phyloP scores from a whole-genome alignment of 1,139 yeast genomes.

The Eremothecium gossypii region DNA sequence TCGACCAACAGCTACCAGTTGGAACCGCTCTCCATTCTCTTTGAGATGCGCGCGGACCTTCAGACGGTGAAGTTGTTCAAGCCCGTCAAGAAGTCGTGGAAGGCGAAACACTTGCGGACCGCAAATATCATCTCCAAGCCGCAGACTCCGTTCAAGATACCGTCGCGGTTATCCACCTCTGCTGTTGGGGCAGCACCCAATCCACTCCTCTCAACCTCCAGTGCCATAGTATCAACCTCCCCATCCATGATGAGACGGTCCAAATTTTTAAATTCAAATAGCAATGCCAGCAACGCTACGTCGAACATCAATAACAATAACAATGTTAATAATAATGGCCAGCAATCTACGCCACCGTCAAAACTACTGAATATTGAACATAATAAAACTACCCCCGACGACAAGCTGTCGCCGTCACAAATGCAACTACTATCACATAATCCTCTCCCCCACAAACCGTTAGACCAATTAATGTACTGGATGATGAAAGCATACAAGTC shows the following conservation, averaged over 20 bases:
- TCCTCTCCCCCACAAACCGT: not conserved
- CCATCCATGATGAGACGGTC: constrained; percentile 8
- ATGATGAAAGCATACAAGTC: constrained; percentile 50
- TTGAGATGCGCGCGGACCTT: constrained; percentile 62
- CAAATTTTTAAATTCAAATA: constrained; percentile 4
- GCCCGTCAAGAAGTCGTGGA: constrained; percentile 24
- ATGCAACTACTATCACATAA: constrained; percentile 2
- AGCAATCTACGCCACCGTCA: constrained; percentile 26
- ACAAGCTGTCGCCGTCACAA: constrained; percentile 1
- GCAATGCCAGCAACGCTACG: constrained; percentile 1
- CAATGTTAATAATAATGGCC: constrained; percentile 13
- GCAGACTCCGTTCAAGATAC: constrained; percentile 16
- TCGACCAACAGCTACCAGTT: constrained; percentile 71
- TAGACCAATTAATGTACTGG: constrained; percentile 5
- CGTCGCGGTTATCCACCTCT: constrained; percentile 6
- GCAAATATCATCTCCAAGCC: constrained; percentile 43
- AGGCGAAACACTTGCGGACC: constrained; percentile 41
- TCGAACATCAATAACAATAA: constrained; percentile 8
- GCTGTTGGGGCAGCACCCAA: constrained; percentile 6
- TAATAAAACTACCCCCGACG: constrained; percentile 7
- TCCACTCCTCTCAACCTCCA: constrained; percentile 16
- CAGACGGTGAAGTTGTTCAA: constrained; percentile 31
- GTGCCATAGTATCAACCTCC: constrained; percentile 15
- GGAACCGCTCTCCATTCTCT: constrained; percentile 76
- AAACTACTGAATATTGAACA: constrained; percentile 15